Conservation (phyloP, 805 yeast genomes). For the Ogataea parapolymorpha region DNA sequence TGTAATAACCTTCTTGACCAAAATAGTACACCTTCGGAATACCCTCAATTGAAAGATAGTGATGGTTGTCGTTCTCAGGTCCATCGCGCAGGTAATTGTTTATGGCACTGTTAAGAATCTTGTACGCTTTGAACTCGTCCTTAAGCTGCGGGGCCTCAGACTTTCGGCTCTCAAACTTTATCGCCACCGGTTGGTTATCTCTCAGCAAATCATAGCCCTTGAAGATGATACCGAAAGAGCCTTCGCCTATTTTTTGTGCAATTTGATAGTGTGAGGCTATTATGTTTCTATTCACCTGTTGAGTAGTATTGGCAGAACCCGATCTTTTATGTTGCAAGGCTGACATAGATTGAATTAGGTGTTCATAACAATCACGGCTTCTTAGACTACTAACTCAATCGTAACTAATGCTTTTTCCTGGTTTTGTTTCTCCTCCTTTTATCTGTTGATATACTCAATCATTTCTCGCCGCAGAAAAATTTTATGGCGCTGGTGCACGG, state of each 20-base stretch:
- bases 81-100: conserved; percentile 29
- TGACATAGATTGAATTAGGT: conserved; percentile 4
- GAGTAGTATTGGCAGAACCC: conserved; percentile 18
- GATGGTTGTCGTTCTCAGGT: conserved; percentile 22
- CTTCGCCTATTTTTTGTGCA: conserved; percentile 84
- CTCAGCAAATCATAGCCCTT: conserved; percentile 74
- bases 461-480: conserved; percentile 13
- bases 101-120: conserved; percentile 58
- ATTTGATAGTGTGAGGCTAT: conserved; percentile 68
- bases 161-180: conserved; percentile 76
- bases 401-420: conserved; percentile 6
- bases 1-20: conserved; percentile 83
- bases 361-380: background rate
- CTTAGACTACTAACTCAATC: background rate
- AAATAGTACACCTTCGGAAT: conserved; percentile 82
- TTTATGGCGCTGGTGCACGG: conserved; percentile 6
- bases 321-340: conserved; percentile 16
- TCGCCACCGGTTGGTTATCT: conserved; percentile 61
- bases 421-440: conserved; percentile 7
- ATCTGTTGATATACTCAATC: conserved; percentile 8
- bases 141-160: conserved; percentile 82
- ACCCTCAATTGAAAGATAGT: conserved; percentile 42
- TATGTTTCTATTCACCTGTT: conserved; percentile 29
- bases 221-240: conserved; percentile 81
- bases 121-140: conserved; percentile 78